These are phyloP conservation scores for Malbranchea zuffiana DNA, from an alignment of 2,329 filamentous ascomycete genomes.

Conservation along the genomic window DNA sequence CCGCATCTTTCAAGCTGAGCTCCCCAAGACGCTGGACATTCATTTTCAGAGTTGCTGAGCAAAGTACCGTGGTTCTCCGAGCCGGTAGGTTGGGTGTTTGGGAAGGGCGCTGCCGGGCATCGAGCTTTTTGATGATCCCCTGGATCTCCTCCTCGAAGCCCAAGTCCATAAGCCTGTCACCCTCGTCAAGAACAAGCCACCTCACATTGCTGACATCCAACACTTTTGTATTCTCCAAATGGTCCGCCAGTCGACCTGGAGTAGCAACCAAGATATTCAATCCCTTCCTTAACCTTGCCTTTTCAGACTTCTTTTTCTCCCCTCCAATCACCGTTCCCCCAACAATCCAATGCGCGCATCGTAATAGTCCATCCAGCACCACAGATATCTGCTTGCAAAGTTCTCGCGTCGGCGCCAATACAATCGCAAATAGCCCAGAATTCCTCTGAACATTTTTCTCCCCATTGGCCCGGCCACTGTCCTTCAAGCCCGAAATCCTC, in stretches of 20 bases:
- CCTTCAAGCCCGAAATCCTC: constrained; percentile 47
- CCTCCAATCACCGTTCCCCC: constrained; percentile 71
- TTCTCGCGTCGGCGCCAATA: constrained; percentile 89
- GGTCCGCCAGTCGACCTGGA: constrained; percentile 80
- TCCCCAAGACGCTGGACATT: constrained; percentile 88
- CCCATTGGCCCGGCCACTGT: constrained; percentile 26
- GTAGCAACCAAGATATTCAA: constrained; percentile 94
- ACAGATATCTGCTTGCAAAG: constrained; percentile 85
- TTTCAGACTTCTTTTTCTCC: constrained; percentile 70
- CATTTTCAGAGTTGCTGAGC: constrained; percentile 96
- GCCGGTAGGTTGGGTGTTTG: constrained; percentile 58
- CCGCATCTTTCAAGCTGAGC: constrained; percentile 86
- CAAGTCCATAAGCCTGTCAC: constrained; percentile 95
- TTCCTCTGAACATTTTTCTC: constrained; percentile 57
- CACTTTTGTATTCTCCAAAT: constrained; percentile 82
- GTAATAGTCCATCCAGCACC: constrained; percentile 72
- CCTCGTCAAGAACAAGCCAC: constrained; percentile 92
- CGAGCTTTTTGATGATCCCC: constrained; percentile 70
- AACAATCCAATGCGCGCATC: constrained; percentile 90
- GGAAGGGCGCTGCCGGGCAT: constrained; percentile 52
- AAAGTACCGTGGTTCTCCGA: constrained; percentile 72
- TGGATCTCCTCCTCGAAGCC: constrained; percentile 92
- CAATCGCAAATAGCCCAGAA: constrained; percentile 82
- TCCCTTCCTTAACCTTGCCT: constrained; percentile 84
- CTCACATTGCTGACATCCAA: constrained; percentile 79